Conservation (phyloP, 371 early-diverging fungal genomes). For the Catenaria anguillulae region DNA sequence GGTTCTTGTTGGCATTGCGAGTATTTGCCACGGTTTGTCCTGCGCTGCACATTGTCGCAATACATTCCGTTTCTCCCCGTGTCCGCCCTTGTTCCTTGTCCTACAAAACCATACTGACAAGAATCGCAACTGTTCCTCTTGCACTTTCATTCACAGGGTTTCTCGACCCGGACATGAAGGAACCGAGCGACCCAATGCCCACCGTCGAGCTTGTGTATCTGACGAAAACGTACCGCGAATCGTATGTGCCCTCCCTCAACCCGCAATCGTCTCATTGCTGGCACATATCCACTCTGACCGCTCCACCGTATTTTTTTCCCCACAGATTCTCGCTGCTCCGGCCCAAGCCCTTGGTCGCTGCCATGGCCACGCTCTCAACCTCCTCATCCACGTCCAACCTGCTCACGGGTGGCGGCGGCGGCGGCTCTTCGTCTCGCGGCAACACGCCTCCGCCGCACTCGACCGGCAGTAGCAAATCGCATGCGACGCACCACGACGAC, state of each 20-base stretch:
- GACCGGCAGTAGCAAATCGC: too few relatives aligned
- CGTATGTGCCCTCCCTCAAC: slow-evolving; percentile 5
- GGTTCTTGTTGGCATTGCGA: too few relatives aligned
- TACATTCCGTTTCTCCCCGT: slow-evolving; percentile 4
- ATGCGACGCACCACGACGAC: too few relatives aligned
- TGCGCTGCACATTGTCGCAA: too few relatives aligned
- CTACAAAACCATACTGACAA: too few relatives aligned
- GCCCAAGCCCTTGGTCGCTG: slow-evolving; percentile 1
- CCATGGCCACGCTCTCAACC: slow-evolving; percentile 15
- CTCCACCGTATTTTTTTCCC: too few relatives aligned
- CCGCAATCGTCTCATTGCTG: not conserved
- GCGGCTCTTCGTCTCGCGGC: too few relatives aligned
- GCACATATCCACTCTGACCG: too few relatives aligned
- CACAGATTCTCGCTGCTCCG: not conserved
- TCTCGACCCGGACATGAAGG: not conserved
- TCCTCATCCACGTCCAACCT: slow-evolving; percentile 24
- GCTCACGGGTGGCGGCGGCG: too few relatives aligned
- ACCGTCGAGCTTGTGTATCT: slow-evolving; percentile 16
- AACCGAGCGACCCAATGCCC: not conserved
- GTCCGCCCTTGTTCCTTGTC: too few relatives aligned
- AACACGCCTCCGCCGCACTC: too few relatives aligned
- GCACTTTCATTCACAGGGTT: not conserved
- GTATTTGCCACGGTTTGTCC: too few relatives aligned
- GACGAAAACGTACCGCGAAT: slow-evolving; percentile 12
- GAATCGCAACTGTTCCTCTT: not conserved